Conservation (phyloP, 768 basidiomycete genomes). For the Tulasnella sp. region DNA sequence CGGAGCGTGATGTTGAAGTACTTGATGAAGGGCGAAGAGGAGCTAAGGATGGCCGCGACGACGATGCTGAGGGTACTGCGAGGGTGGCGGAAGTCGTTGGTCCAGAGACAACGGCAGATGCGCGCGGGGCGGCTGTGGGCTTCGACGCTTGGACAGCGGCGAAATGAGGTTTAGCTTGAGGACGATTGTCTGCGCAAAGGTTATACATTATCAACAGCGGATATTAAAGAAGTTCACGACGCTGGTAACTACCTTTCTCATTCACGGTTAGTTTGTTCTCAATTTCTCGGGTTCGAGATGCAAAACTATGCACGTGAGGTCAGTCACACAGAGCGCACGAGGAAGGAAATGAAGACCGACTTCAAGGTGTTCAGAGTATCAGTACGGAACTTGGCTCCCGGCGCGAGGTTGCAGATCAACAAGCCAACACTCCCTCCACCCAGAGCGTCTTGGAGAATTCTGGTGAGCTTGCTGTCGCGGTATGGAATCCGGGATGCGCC, state of each 20-base stretch:
- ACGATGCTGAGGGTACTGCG: neutral
- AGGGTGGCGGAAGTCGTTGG: conserved; percentile 27
- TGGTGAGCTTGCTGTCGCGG: conserved; percentile 78
- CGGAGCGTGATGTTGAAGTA: neutral
- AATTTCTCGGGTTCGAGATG: conserved; percentile 71
- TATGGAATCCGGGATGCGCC: conserved; percentile 65
- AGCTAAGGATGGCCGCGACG: neutral
- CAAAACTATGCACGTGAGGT: conserved; percentile 42
- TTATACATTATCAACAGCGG: no score
- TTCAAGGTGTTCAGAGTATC: conserved; percentile 90
- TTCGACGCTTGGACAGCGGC: conserved; percentile 42
- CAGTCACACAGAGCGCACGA: neutral
- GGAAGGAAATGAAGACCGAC: conserved; percentile 30
- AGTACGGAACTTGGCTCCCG: conserved; percentile 67
- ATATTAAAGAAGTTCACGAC: neutral
- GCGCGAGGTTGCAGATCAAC: conserved; percentile 79
- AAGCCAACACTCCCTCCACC: conserved; percentile 71
- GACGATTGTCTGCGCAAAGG: conserved; percentile 39
- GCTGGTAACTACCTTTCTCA: conserved; percentile 45
- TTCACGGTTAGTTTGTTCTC: conserved; percentile 75
- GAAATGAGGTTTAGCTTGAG: conserved; percentile 49
- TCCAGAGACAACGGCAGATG: conserved; percentile 30
- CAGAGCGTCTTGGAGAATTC: conserved; percentile 82
- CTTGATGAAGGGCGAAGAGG: neutral
- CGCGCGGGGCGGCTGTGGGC: conserved; percentile 36